Conservation (phyloP, 768 basidiomycete genomes). For the Tubosaeta brunneosetosa region DNA sequence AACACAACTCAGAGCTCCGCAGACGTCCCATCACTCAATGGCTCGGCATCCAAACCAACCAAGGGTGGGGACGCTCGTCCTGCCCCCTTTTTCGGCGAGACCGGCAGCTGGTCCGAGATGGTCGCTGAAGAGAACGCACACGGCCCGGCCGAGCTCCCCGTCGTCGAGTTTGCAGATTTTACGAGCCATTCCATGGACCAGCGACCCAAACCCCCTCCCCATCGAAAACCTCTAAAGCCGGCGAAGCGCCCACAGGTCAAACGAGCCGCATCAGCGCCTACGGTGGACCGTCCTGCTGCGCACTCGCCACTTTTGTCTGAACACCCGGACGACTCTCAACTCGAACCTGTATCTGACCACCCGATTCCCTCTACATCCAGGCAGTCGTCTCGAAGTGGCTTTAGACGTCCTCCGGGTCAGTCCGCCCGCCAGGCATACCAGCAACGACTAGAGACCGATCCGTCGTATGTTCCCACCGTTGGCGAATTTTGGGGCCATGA, state of each 20-base stretch:
- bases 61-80: constrained; percentile 29
- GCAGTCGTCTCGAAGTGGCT: constrained; percentile 20
- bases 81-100: constrained; percentile 50
- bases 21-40: constrained; percentile 29
- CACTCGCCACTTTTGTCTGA: constrained; percentile 14
- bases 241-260: constrained; percentile 34
- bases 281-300: constrained; percentile 21
- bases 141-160: constrained; percentile 64
- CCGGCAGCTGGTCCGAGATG: constrained; percentile 77
- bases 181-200: constrained; percentile 30
- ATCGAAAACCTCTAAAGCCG: constrained; percentile 42
- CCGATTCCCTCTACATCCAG: constrained; percentile 40
- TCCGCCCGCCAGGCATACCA: constrained; percentile 84
- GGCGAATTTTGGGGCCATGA: constrained; percentile 96
- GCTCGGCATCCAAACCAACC: constrained; percentile 22
- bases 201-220: constrained; percentile 30
- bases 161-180: constrained; percentile 75
- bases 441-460: constrained; percentile 74
- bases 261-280: constrained; percentile 33
- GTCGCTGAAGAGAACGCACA: constrained; percentile 68
- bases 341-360: constrained; percentile 25
- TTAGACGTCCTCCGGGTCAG: constrained; percentile 44
- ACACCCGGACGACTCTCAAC: constrained; percentile 11
- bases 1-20: constrained; percentile 62
- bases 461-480: constrained; percentile 84